Conservation (phyloP, 257 asterid genomes). For the Nyctanthes arbortristis region DNA sequence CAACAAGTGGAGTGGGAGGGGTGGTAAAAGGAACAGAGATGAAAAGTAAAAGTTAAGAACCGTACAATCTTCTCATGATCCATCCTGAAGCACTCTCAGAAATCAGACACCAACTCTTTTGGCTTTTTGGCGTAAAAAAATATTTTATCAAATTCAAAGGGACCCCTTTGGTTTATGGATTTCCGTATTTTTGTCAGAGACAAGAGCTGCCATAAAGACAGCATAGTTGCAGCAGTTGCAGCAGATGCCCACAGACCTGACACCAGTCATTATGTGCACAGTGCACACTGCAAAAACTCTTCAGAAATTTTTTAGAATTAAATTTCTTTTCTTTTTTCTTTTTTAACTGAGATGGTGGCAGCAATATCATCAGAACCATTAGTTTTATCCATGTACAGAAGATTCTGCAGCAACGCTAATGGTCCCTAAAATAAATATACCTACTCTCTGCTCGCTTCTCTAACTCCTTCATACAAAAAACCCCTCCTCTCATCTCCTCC, state of each 20-base stretch:
- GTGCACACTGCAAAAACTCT: conserved; percentile 29
- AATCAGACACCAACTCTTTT: not conserved
- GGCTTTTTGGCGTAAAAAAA: not conserved
- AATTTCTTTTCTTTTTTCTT: conserved; percentile 7
- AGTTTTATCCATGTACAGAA: conserved; percentile 73
- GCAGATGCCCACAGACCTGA: conserved; percentile 37
- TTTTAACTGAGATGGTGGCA: conserved; percentile 15
- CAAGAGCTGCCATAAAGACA: conserved; percentile 62
- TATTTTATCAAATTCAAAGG: not conserved
- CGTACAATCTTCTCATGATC: not conserved
- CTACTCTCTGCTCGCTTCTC: too few species aligned
- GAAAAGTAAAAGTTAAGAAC: too few species aligned
- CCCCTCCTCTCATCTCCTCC: too few species aligned
- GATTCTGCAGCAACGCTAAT: conserved; percentile 72
- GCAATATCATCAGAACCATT: conserved; percentile 56
- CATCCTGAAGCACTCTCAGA: not conserved
- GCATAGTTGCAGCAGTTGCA: conserved; percentile 40
- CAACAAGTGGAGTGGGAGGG: too few species aligned
- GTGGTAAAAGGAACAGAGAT: too few species aligned
- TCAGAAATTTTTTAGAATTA: conserved; percentile 8
- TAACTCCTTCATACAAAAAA: conserved; percentile 11
- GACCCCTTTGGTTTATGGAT: conserved; percentile 48
- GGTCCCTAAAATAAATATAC: conserved; percentile 86
- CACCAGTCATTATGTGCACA: conserved; percentile 46
- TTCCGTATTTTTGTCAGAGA: conserved; percentile 68